Base-by-base conservation (phyloP, 345 rosid genomes). In the Euphorbia lathyris region DNA sequence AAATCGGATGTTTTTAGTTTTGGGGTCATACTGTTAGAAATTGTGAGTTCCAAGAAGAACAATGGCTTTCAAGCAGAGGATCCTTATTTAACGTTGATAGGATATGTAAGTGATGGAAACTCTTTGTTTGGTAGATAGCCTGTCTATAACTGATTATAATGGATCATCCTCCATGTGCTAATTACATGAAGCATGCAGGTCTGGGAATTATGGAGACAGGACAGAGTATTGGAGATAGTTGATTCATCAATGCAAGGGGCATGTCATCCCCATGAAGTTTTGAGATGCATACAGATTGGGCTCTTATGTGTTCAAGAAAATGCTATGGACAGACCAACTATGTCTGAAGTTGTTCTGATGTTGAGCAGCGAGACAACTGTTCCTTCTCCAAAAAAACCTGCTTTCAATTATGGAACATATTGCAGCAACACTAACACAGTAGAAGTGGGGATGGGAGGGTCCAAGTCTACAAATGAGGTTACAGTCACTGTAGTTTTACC, bases 1-100 rank as follows among this genome's bases (percentile, higher is more conserved):
- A 74, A 74, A 61, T 68, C 78, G 1, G 73, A 74, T 23, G 73
- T 74, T 12, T 74, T 61, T 20, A 74, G 78, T 32, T 74, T 68
- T 25, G 78, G 78, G 19, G 73, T 74, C 34, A 38, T 74, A 68
- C 3, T 63, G 9, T 13, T 73, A 16, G 72, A 73, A 42, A 67
- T 59, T 16, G 20, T 60, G 7, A 66, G 67, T 12, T 71, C 72
- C 36, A 67, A 13, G 67, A 73, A 26, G 23, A 47, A 22, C 67
- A 51, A 20, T 26, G 26, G n/a, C 1, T 34, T 27, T 20, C n/a
- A 0, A 8, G 7, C 47, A 26, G 53, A 51, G n/a, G 55, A 19
- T 7, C 22, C 20, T 10, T 10, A 38, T 16, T 8, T 3, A 9
- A 73, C 20, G 17, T 51, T 73, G 61, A 73, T 67, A 0, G 67